Conservation (phyloP, 176 grass and related monocot genomes). For the Metroxylon sagu region DNA sequence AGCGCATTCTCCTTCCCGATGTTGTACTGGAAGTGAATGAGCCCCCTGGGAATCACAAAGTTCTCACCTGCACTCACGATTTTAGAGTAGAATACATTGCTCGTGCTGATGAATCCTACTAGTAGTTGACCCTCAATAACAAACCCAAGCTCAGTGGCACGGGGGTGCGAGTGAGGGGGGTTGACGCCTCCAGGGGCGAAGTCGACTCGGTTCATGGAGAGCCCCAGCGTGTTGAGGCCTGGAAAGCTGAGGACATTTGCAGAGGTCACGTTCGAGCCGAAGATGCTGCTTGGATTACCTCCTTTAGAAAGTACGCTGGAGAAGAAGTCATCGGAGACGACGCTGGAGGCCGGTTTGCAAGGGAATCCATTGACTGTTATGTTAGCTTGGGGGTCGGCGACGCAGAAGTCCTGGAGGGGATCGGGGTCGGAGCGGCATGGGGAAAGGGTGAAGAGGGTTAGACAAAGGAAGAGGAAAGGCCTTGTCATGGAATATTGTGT, state of each 20-base stretch:
- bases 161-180: constrained; percentile 75
- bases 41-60: constrained; percentile 59
- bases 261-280: constrained; percentile 12
- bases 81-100: constrained; percentile 45
- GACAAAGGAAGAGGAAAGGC: neutral
- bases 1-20: constrained; percentile 27
- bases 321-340: constrained; percentile 80
- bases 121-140: constrained; percentile 37
- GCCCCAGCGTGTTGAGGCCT: constrained; percentile 71
- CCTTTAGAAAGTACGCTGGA: constrained; percentile 16
- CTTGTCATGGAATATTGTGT: neutral
- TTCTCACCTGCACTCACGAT: constrained; percentile 32
- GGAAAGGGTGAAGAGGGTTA: too few species aligned
- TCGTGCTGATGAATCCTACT: constrained; percentile 58
- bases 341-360: constrained; percentile 49
- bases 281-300: constrained; percentile 29
- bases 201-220: constrained; percentile 85
- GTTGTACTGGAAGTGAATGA: constrained; percentile 76
- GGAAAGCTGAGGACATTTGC: constrained; percentile 70
- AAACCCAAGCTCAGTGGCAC: constrained; percentile 54
- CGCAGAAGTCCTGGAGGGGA: constrained; percentile 76
- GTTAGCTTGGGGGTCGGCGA: constrained; percentile 14
- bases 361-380: constrained; percentile 38
- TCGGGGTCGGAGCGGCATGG: constrained; percentile 33
- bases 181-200: constrained; percentile 67